Evolutionary conservation across 495 filamentous ascomycete genomes (phyloP), one percentile per base, ranked within the genome.

Genomic region (Penicillium paradoxum): DNA sequence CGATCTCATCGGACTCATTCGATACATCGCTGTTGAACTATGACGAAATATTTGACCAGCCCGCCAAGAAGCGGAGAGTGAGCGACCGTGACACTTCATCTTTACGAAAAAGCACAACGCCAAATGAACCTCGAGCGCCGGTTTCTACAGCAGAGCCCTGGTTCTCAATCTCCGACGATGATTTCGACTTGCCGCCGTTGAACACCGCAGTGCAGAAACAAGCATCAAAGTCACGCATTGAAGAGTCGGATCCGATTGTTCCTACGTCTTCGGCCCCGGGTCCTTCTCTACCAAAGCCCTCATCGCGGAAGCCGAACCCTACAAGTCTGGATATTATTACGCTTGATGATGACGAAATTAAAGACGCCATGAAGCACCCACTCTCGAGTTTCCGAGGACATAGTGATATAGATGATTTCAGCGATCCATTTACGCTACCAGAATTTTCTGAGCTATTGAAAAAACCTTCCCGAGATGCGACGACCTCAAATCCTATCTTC

Each of bases 1-100:
- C 54, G 2, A 56, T 81, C 45, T 62, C 77, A 11, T 81, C 78
- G 0, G 78, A 83, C 53, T 77, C 83, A 19, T 71, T 78, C 51
- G 77, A 81, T 49, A 40, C 59, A 32, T 59, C 67, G 18, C 33
- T 61, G 15, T 71, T 71, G 34, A 48, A 55, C n/a, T 67, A 65
- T 53, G 68, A 78, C 36, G 60, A 66, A 30, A 51, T 64, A 30
- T 32, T 56, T 37, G 64, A 70, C 32, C 67, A 70, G 22, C 68
- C 70, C 0, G 22, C 63, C 0, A 81, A 79, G 53, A 71, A 70
- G 44, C 67, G 73, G 15, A 67, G 65, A 46, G 40, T 77, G n/a
- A 79, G 65, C 46, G 52, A 70, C 2, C 56, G 67, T 11, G 44
- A 42, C 4, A 44, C 17, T 7, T 49, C 49, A 6, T 49, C 45